phyloP scores from a whole-genome alignment of 805 yeast genomes.

The Nakazawaea ambrosiae region DNA sequence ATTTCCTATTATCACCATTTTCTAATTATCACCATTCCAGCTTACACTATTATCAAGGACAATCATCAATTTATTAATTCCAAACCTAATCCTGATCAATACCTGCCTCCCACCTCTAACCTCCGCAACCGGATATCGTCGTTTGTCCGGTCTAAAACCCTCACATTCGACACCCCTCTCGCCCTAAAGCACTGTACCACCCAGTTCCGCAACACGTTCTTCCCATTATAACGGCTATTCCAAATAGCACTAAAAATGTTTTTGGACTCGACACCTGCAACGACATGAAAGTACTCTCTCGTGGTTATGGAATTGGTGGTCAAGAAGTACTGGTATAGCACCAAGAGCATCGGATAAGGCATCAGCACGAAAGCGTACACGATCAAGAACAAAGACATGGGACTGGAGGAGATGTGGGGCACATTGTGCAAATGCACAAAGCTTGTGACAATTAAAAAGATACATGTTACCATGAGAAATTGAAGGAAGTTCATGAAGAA shows the following conservation, averaged over 20 bases:
- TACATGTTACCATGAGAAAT: conserved; percentile 24
- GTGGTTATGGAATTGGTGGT: conserved; percentile 60
- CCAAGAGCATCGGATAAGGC: conserved; percentile 50
- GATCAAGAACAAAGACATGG: conserved; percentile 44
- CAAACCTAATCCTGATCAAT: no score
- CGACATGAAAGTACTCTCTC: conserved; percentile 55
- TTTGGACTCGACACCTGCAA: background rate
- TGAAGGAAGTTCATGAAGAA: conserved; percentile 49
- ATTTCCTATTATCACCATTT: no score
- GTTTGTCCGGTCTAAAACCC: conserved; percentile 27
- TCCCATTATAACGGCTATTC: conserved; percentile 30
- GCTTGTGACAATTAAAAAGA: conserved; percentile 22
- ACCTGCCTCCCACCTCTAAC: no score
- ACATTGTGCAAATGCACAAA: conserved; percentile 25
- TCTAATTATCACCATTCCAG: no score
- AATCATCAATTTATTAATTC: no score
- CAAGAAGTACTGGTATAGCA: conserved; percentile 47
- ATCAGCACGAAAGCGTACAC: conserved; percentile 38
- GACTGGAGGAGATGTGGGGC: conserved; percentile 19
- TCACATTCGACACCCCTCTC: conserved; percentile 28
- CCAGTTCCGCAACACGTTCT: conserved; percentile 24
- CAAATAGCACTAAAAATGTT: conserved; percentile 22
- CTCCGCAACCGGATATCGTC: no score
- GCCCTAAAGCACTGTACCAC: conserved; percentile 27
- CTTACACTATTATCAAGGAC: no score